Percentiles rank a stretch among this genome's conserved stretches.
phyloP scores from a whole-genome alignment of 2,329 filamentous ascomycete species.

The Lasiodiplodia theobromae region DNA sequence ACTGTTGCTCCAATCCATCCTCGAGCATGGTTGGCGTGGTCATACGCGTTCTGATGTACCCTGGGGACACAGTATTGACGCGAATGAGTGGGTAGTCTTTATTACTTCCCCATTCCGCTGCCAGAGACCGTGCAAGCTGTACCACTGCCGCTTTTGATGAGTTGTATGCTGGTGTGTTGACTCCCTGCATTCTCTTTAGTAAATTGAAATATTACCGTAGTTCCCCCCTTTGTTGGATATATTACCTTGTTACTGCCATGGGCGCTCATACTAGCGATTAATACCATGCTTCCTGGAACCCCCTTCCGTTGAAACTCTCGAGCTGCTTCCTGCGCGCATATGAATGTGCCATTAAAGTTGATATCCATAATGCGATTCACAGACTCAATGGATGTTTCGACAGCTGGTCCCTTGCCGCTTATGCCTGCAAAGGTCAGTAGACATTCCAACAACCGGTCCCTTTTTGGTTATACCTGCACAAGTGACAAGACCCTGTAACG shows the following conservation, averaged over 20 bases:
- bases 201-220: background rate
- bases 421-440: conserved; percentile 25
- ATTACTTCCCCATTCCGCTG: conserved; percentile 60
- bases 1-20: conserved; percentile 41
- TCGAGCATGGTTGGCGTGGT: conserved; percentile 40
- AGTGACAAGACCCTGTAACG: conserved; percentile 38
- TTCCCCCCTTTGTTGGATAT: too few relatives aligned
- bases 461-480: conserved; percentile 33
- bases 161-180: conserved; percentile 58
- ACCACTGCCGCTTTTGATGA: conserved; percentile 62
- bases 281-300: conserved; percentile 45
- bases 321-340: conserved; percentile 43
- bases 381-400: conserved; percentile 40
- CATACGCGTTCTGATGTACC: conserved; percentile 58
- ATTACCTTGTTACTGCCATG: conserved; percentile 42
- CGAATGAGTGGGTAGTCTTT: conserved; percentile 51
- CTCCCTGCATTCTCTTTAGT: conserved; percentile 36
- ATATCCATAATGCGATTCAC: conserved; percentile 47
- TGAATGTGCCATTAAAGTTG: conserved; percentile 47
- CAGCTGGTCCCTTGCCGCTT: conserved; percentile 40
- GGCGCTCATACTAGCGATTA: conserved; percentile 50
- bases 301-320: conserved; percentile 41
- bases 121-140: conserved; percentile 59
- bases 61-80: conserved; percentile 62
- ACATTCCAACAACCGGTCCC: too few relatives aligned